Percentiles rank a stretch among this genome's conserved stretches.
These are phyloP conservation scores for Trichophaea hybrida DNA, from an alignment of 2,329 filamentous ascomycete species.

Conservation along the genomic window DNA sequence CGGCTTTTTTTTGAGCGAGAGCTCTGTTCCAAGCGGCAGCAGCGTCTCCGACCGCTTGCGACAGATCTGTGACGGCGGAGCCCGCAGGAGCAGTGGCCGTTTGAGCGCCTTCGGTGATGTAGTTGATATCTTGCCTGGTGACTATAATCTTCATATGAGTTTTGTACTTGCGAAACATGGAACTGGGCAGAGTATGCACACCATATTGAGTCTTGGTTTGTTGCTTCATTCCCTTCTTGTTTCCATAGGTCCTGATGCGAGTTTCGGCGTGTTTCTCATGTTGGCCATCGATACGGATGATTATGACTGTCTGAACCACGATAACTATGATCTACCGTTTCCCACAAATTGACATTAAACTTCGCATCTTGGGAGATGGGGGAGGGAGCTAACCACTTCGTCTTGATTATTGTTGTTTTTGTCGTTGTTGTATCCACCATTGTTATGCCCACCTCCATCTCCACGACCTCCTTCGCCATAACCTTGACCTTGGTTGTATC, in stretches of 20 bases:
- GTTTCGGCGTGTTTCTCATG: neutral
- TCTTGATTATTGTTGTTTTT: slow-evolving; percentile 1
- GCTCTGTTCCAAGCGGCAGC: neutral
- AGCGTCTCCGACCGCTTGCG: neutral
- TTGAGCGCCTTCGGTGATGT: slow-evolving; percentile 6
- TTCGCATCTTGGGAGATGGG: neutral
- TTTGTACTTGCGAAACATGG: neutral
- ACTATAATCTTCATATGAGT: slow-evolving; percentile 1
- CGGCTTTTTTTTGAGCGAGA: neutral
- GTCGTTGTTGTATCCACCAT: neutral
- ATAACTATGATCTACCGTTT: neutral
- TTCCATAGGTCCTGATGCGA: neutral
- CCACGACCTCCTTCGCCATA: neutral
- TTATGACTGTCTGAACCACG: neutral
- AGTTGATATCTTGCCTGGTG: slow-evolving; percentile 6
- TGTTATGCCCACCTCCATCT: neutral
- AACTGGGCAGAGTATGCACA: neutral
- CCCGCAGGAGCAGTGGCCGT: neutral
- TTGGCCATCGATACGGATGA: neutral
- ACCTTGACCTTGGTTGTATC: neutral
- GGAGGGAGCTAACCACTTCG: neutral
- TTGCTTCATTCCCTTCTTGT: neutral
- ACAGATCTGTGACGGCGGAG: neutral
- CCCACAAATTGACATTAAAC: neutral
- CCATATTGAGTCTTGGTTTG: neutral